Base-by-base conservation (phyloP, 2,329 filamentous ascomycete genomes). In the Alternaria triticimaculans region DNA sequence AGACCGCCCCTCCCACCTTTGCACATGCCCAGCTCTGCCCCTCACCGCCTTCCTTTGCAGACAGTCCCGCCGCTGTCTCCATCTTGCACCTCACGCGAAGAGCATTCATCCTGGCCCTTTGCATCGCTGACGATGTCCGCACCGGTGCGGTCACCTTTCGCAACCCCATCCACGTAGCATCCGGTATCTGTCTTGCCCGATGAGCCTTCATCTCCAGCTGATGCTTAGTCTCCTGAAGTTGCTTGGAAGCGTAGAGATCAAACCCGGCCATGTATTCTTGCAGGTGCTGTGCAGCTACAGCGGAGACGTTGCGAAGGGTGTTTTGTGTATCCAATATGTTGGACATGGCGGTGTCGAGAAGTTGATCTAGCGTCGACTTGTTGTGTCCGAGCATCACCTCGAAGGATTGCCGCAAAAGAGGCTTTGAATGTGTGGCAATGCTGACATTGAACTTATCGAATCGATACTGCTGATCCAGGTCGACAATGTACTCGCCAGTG, bases 401-500 rank as follows among this genome's bases (percentile, higher is more conserved):
- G 55, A 80, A 77, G 3, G 72, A 71, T 56, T 79, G 75, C 44
- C 71, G 69, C n/a, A 79, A 64, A 2, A 76, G 66, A n/a, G 78
- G 78, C 63, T 78, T 80, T n/a, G 76, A 75, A 56, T 74, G 71
- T 23, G 77, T 76, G 25, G 68, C 69, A 50, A 87, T 81, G 30
- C 80, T 84, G 41, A 87, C 79, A 62, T 86, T 83, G 65, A 87
- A 78, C 21, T 76, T 65, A 4, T 85, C 84, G 58, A 83, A 80
- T 10, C 84, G 81, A 69, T 87, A 82, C 61, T 83, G 82, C 46
- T 82, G 80, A 54, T 85, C 82, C 15, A 87, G 73, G 26, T 82
- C 82, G 41, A 88, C 76, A 14, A 84, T 81, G 66, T 87, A 87
- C 8, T 86, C 83, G 9, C 85, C 85, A 33, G 85, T 83, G 60